Evolutionary conservation across 257 asterid genomes (phyloP), one percentile per base, ranked within the genome.

Genomic region (Gentiana dahurica): DNA sequence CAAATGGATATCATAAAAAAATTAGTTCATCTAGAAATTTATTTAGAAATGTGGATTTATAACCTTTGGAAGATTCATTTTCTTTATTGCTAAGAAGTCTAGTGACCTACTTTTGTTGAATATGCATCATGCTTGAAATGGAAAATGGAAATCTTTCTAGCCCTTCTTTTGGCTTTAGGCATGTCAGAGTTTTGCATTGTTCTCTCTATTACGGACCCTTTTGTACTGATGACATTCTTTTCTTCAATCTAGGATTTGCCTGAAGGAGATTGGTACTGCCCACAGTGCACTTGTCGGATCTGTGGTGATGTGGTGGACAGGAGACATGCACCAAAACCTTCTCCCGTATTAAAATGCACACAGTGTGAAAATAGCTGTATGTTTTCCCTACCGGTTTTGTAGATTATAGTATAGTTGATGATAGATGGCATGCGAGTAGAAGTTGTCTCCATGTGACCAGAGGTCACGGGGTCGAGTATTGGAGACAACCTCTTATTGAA

Each of bases 191-290:
- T 59, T 36, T 46, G 39, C 39, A 33, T 52, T 50, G 35, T 33
- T 37, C 45, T 53, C 13, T 1, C 46, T 41, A 36, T 9, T 34
- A 35, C 47, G 3, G 12, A 32, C 49, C 63, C 36, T 34, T 58
- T 24, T 44, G 33, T 36, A 69, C 58, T 65, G 54, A 63, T 54
- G n/a, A 51, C 49, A 8, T 64, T 56, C 15, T 24, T 60, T 55
- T 51, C 63, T 64, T 58, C 58, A 68, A 51, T 59, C 53, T 85
- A 92, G 99, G 95, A 88, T 59, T 76, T 92, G 60, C 97, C 97
- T 51, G 97, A 88, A 76, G 99, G 99, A 76, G 81, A 80, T 63
- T 92, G 97, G 99, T 92, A 85, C 61, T 92, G 99, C 64, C 81
- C 89, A n/a, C 94, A 85, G 60, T 92, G 99, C 75, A 79, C 94